Base-by-base conservation (phyloP, 2,329 filamentous ascomycete species). In the Fusarium torulosum region DNA sequence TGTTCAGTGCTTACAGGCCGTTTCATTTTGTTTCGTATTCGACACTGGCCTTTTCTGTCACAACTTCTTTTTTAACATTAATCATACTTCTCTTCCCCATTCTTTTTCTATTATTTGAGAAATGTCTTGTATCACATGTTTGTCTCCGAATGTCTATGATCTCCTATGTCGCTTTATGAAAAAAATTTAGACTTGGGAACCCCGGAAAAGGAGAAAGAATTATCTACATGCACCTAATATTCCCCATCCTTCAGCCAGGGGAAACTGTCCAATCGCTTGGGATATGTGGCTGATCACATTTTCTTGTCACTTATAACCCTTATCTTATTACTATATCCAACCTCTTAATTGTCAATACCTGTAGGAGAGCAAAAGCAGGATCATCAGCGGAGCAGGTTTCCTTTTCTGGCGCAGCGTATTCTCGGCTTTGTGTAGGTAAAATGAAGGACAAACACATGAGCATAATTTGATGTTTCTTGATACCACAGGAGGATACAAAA, bases 191-290 rank as follows among this genome's bases (percentile, higher is more conserved):
- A 72, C 54, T 50, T 72, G 70, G 70, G 63, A 70, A 66, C 63
- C 60, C 66, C 66, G 68, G 68, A 65, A 72, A 65, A 69, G 59
- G 67, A 69, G 70, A 71, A 60, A 70, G 66, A 66, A 70, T 64
- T 64, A 67, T 66, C 61, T 72, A 71, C 68, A 72, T 69, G 66
- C 66, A 71, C 59, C 62, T 72, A 72, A 73, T 72, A 64, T 66
- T 61, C 66, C 70, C 70, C 56, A 59, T 63, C 64, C 52, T 64
- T 60, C 53, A 63, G 68, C 50, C 64, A 72, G 60, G 70, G 59
- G 67, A 70, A 63, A 62, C 55, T 38, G 53, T 70, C 66, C 67
- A 70, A 69, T 69, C 67, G 63, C 66, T 67, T 69, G 66, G 66
- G 60, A 63, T 66, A 63, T 59, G 63, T 66, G 70, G 66, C 69